phyloP scores from a whole-genome alignment of 371 early-diverging fungal species.

The Lichtheimia ramosa region DNA sequence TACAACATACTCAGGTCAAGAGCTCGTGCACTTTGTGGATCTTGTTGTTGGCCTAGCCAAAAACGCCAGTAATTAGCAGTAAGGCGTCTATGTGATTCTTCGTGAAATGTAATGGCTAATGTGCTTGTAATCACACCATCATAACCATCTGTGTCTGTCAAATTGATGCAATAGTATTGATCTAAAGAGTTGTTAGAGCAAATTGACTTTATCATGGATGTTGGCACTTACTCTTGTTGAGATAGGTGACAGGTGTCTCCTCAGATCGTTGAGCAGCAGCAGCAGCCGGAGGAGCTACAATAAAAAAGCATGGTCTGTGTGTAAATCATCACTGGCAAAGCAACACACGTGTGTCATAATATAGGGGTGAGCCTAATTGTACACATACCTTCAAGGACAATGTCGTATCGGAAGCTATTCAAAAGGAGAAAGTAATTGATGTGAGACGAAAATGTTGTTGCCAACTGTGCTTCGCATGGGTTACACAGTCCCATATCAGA shows the following conservation, averaged over 20 bases:
- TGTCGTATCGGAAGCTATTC: constrained; percentile 22
- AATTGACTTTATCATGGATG: too few species aligned
- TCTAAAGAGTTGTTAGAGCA: neutral
- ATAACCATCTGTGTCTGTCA: constrained; percentile 9
- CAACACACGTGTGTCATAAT: neutral
- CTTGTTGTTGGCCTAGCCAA: constrained; percentile 73
- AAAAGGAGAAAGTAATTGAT: too few species aligned
- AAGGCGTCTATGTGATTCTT: constrained; percentile 64
- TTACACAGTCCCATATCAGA: constrained; percentile 6
- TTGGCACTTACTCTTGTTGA: constrained; percentile 49
- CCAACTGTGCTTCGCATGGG: constrained; percentile 10
- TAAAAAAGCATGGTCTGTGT: constrained; percentile 6
- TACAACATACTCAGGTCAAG: constrained; percentile 44
- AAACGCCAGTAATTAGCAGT: constrained; percentile 76
- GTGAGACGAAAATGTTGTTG: neutral
- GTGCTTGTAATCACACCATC: constrained; percentile 59
- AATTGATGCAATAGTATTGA: constrained; percentile 18
- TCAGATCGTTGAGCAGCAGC: constrained; percentile 57
- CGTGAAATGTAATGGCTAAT: constrained; percentile 70
- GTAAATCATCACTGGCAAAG: constrained; percentile 20
- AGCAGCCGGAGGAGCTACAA: constrained; percentile 46
- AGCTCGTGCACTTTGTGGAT: constrained; percentile 47
- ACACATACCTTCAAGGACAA: constrained; percentile 28
- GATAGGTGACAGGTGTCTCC: constrained; percentile 58
- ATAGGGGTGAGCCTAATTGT: neutral